These are phyloP conservation scores for Pneumocystis canis DNA, from an alignment of 1,139 yeast species.

Conservation along the genomic window DNA sequence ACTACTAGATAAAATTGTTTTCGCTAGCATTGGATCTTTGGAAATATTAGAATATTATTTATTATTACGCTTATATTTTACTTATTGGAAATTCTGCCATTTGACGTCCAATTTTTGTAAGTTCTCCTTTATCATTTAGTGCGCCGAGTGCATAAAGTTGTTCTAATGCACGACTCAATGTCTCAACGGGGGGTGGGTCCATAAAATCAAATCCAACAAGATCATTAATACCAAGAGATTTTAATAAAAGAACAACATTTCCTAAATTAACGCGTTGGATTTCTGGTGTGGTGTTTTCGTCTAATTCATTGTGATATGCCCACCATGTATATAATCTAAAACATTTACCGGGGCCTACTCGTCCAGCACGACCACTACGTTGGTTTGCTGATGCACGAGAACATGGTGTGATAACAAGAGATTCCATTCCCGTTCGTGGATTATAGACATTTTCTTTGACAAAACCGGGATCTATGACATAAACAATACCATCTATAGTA, in stretches of 20 bases:
- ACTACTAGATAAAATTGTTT: conserved; percentile 51
- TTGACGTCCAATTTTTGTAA: conserved; percentile 64
- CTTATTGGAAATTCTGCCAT: conserved; percentile 74
- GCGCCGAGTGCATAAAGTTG: conserved; percentile 78
- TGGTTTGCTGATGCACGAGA: conserved; percentile 76
- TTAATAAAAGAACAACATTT: conserved; percentile 71
- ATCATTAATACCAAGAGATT: conserved; percentile 78
- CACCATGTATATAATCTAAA: conserved; percentile 57
- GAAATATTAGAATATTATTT: background rate
- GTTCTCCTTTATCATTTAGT: conserved; percentile 57
- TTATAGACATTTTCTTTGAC: conserved; percentile 67
- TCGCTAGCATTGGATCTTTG: conserved; percentile 77
- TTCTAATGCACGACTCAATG: conserved; percentile 65
- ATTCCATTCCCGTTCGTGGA: conserved; percentile 63
- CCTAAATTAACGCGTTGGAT: conserved; percentile 83
- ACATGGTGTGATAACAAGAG: conserved; percentile 56
- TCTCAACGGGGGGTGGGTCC: conserved; percentile 66
- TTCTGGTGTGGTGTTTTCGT: conserved; percentile 75
- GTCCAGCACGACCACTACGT: conserved; percentile 72
- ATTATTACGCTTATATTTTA: background rate
- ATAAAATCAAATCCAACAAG: conserved; percentile 71
- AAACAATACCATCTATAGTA: conserved; percentile 64
- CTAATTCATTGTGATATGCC: conserved; percentile 63
- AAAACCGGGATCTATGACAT: conserved; percentile 70
- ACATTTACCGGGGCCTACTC: conserved; percentile 77